Evolutionary conservation across 768 basidiomycete species (phyloP).

Genomic region (Lentinula aciculospora): DNA sequence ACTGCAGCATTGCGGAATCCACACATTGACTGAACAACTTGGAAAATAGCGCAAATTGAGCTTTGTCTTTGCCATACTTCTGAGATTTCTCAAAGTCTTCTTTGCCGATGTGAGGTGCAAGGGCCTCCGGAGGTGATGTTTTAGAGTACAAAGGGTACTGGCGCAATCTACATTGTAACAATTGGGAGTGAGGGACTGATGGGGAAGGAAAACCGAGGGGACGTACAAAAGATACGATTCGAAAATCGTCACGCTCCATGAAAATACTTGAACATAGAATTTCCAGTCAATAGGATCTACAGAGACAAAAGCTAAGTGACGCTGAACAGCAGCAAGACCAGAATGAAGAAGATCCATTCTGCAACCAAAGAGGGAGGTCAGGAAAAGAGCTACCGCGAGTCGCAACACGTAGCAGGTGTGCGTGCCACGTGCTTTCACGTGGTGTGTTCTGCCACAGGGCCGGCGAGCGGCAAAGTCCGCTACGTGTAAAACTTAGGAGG

Average conservation of each 20-base stretch:
- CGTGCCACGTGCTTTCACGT: no score
- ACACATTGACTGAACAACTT: constrained; percentile 69
- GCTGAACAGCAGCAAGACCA: constrained; percentile 52
- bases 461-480: no score
- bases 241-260: constrained; percentile 76
- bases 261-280: constrained; percentile 69
- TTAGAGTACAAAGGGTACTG: constrained; percentile 86
- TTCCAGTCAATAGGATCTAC: constrained; percentile 78
- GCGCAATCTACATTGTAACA: constrained; percentile 39
- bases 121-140: constrained; percentile 60
- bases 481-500: no score
- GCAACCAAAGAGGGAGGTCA: neutral
- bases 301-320: constrained; percentile 63
- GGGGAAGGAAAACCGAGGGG: neutral
- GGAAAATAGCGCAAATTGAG: constrained; percentile 71
- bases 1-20: constrained; percentile 66
- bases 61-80: constrained; percentile 87
- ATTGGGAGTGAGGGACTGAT: neutral
- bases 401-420: no score
- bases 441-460: no score
- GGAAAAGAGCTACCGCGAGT: neutral
- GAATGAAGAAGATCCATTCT: constrained; percentile 59
- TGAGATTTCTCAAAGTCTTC: constrained; percentile 88
- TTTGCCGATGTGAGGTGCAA: constrained; percentile 61
- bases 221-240: constrained; percentile 85